phyloP scores from a whole-genome alignment of 2,329 filamentous ascomycete genomes.

The Aspergillus latus region DNA sequence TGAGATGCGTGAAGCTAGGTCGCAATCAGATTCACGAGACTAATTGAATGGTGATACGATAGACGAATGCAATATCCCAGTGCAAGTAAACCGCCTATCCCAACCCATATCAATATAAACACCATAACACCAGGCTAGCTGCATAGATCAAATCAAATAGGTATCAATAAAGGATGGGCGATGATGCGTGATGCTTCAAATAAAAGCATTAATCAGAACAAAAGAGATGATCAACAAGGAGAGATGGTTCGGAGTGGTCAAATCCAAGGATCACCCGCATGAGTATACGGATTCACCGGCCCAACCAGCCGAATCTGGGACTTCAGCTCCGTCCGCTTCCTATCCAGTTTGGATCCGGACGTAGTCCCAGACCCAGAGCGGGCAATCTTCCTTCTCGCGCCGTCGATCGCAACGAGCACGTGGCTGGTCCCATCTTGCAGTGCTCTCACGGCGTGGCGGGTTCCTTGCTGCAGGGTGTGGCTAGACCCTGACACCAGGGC shows the following conservation, averaged over 20 bases:
- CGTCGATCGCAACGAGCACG: conserved; percentile 31
- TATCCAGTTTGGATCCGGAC: conserved; percentile 33
- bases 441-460: conserved; percentile 26
- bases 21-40: too few species aligned
- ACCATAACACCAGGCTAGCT: neutral
- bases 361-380: neutral
- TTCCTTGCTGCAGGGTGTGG: conserved; percentile 26
- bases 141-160: neutral
- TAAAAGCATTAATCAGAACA: neutral
- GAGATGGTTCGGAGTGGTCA: conserved; percentile 13
- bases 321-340: conserved; percentile 39
- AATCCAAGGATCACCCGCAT: conserved; percentile 31
- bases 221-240: neutral
- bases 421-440: conserved; percentile 30
- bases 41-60: neutral
- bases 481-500: neutral
- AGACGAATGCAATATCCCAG: neutral
- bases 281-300: conserved; percentile 34
- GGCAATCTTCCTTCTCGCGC: conserved; percentile 35
- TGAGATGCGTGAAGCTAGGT: too few species aligned
- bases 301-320: conserved; percentile 43
- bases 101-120: neutral
- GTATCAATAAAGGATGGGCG: neutral
- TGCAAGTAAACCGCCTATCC: too few species aligned
- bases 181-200: neutral